A percentile compares a stretch with the other conserved stretches of the same genome.
Conservation (phyloP, 148 eudicot genomes). For the Rhododendron molle region DNA sequence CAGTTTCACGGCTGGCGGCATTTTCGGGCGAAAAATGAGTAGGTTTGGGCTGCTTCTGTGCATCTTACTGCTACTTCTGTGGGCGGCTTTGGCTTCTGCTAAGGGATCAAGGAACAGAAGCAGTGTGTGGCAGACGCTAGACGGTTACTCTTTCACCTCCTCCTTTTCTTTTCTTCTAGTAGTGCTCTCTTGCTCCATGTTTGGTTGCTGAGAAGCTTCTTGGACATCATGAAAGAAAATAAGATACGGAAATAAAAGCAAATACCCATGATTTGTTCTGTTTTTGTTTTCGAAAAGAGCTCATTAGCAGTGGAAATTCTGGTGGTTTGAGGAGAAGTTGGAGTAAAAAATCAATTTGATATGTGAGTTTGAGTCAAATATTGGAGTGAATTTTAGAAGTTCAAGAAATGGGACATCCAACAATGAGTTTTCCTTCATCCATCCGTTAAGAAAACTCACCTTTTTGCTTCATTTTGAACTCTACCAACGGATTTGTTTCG, state of each 20-base stretch:
- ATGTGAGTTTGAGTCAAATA: neutral
- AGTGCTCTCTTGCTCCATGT: neutral
- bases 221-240: neutral
- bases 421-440: no score
- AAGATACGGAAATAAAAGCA: neutral
- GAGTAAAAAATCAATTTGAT: no score
- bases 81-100: slow-evolving; percentile 19
- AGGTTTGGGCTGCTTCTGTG: slow-evolving; percentile 8
- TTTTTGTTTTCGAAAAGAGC: neutral
- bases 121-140: slow-evolving; percentile 30
- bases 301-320: neutral
- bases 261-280: neutral
- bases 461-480: neutral
- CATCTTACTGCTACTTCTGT: slow-evolving; percentile 16
- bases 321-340: neutral
- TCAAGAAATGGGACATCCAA: neutral
- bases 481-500: neutral
- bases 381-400: neutral
- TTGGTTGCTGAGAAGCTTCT: neutral
- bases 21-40: slow-evolving; percentile 15
- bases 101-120: slow-evolving; percentile 20
- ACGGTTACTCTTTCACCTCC: slow-evolving; percentile 20
- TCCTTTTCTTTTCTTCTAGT: neutral
- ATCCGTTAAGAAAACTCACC: neutral
- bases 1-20: neutral